Base-by-base conservation (phyloP, 768 basidiomycete species). In the Mycena haematopus region DNA sequence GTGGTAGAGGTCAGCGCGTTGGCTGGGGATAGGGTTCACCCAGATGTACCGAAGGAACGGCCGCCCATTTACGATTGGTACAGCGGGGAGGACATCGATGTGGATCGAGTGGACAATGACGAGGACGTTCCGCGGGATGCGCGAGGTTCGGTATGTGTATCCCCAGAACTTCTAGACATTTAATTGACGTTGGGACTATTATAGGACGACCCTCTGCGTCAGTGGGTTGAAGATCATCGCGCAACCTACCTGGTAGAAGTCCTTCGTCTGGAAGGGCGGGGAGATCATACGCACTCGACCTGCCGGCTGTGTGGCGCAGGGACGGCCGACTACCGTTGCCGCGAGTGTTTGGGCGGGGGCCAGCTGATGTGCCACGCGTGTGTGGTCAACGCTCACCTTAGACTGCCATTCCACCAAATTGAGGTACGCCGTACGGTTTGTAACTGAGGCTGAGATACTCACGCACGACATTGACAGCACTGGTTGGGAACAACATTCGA, bases 401-500 rank as follows among this genome's bases (percentile, higher is more conserved):
- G 33, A 17, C 22, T 44, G 6, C 62, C 62, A 0, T 52, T 63
- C 25, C 62, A 63, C 14, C 10, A 13, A 10, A 40, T 58, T 17
- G 31, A 63, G 51, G 62, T 63, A 21, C 46, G 8, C 3, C 1
- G 11, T 3, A 8, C 4, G 3, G 6, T 21, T 8, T 8, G 6
- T 29, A 17, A 11, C 19, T 31, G 11, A 1, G 4, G 4, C 7
- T 49, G 36, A 36, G 6, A 8, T 42, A n/a, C n/a, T n/a, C 6
- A 7, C 22, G 17, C 11, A n/a, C 47, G 3, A 3, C 35, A 8
- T 4, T n/a, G n/a, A 1, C 19, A 67, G 69, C 6, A 11, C 0
- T 69, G 69, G 69, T 64, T 33, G 19, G 63, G 66, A 3, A 3
- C 9, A 3, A 49, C 52, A 44, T 73, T 72, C 52, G 60, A 66